phyloP scores from a whole-genome alignment of 352 stramenopile genomes.

The Phytophthora sojae region DNA sequence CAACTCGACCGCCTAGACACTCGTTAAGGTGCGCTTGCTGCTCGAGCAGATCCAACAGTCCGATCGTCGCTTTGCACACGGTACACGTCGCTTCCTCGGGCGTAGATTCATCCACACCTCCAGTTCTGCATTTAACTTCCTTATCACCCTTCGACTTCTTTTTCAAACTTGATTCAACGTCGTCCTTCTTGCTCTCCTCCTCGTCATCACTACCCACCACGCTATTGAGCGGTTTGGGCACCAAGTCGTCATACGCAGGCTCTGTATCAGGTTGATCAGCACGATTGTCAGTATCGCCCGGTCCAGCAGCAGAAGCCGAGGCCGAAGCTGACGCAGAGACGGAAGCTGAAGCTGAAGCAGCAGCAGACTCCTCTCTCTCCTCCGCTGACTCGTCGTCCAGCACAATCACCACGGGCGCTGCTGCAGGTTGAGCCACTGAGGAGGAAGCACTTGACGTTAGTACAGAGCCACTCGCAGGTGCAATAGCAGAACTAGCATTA shows the following conservation, averaged over 20 bases:
- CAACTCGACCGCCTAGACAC: slow-evolving; percentile 42
- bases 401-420: slow-evolving; percentile 17
- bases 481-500: background rate
- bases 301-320: background rate
- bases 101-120: slow-evolving; percentile 10
- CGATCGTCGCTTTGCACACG: slow-evolving; percentile 34
- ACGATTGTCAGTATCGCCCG: background rate
- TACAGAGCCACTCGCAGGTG: background rate
- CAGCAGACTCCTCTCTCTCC: background rate
- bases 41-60: slow-evolving; percentile 46
- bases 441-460: slow-evolving; percentile 22
- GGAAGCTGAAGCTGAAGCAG: background rate
- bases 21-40: slow-evolving; percentile 42
- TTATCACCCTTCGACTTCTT: background rate
- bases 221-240: slow-evolving; percentile 4
- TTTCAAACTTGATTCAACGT: background rate
- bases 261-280: slow-evolving; percentile 32
- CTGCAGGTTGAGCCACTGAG: slow-evolving; percentile 6
- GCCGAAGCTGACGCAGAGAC: too few species aligned
- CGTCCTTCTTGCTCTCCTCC: background rate
- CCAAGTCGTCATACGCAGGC: slow-evolving; percentile 14
- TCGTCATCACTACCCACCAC: background rate
- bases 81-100: slow-evolving; percentile 34
- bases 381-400: slow-evolving; percentile 21
- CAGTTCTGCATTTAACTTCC: background rate